These are phyloP conservation scores for Fragaria iinumae DNA, from an alignment of 306 rosid species.

Conservation along the genomic window DNA sequence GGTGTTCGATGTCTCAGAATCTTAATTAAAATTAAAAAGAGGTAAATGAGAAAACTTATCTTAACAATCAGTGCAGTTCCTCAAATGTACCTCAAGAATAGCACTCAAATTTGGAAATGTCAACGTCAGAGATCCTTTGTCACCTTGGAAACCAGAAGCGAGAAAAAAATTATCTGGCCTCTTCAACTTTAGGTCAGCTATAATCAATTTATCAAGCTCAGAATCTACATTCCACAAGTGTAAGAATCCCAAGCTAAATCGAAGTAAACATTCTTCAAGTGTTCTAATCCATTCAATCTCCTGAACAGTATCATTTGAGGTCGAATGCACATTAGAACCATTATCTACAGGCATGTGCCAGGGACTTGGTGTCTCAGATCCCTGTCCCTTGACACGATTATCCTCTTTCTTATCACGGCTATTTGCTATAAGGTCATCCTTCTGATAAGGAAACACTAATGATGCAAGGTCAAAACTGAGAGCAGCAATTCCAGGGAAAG, in stretches of 20 bases:
- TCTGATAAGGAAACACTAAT: slow-evolving; percentile 57
- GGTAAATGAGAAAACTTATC: slow-evolving; percentile 36
- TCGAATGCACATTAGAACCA: slow-evolving; percentile 33
- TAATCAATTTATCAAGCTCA: slow-evolving; percentile 78
- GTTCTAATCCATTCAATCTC: slow-evolving; percentile 53
- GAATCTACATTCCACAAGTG: slow-evolving; percentile 78
- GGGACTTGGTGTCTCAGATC: slow-evolving; percentile 48
- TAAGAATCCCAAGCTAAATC: slow-evolving; percentile 80
- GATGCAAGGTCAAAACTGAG: slow-evolving; percentile 80
- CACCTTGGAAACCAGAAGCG: slow-evolving; percentile 89
- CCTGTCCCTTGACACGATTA: slow-evolving; percentile 51
- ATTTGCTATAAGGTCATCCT: slow-evolving; percentile 37
- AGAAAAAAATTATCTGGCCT: slow-evolving; percentile 72
- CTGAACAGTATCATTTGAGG: slow-evolving; percentile 31
- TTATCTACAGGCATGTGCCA: slow-evolving; percentile 26
- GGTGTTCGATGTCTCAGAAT: slow-evolving; percentile 44
- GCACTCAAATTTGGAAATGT: slow-evolving; percentile 76
- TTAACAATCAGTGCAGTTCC: slow-evolving; percentile 34
- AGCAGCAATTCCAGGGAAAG: slow-evolving; percentile 84
- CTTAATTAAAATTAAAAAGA: slow-evolving; percentile 22
- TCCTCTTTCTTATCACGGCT: slow-evolving; percentile 34
- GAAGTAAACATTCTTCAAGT: slow-evolving; percentile 77
- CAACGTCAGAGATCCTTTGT: slow-evolving; percentile 88
- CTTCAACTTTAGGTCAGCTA: slow-evolving; percentile 74
- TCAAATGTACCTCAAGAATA: slow-evolving; percentile 67